A percentile compares a stretch with the other conserved stretches of the same genome.
phyloP scores from a whole-genome alignment of 768 basidiomycete species.

The Austroboletus eburneus region DNA sequence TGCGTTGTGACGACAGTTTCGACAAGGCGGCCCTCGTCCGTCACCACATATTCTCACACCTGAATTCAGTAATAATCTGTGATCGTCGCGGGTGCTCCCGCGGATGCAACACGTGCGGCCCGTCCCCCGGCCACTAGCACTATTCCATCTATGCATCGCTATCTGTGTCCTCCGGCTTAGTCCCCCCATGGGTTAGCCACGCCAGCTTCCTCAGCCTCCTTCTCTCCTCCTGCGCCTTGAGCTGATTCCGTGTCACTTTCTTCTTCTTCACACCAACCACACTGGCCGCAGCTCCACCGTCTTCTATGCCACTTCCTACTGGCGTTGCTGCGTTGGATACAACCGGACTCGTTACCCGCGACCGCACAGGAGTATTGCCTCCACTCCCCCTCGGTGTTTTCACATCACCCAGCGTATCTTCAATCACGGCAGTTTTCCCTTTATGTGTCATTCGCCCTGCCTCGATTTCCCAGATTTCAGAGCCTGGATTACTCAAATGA shows the following conservation, averaged over 20 bases:
- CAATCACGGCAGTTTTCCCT: slow-evolving; percentile 82
- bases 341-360: slow-evolving; percentile 64
- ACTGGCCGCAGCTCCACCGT: slow-evolving; percentile 36
- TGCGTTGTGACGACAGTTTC: slow-evolving; percentile 15
- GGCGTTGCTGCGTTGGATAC: slow-evolving; percentile 73
- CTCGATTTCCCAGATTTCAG: slow-evolving; percentile 95
- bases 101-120: slow-evolving; percentile 11
- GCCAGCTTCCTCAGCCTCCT: slow-evolving; percentile 71
- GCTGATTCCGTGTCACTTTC: slow-evolving; percentile 84
- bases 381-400: slow-evolving; percentile 71
- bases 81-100: slow-evolving; percentile 30
- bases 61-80: slow-evolving; percentile 23
- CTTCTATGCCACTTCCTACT: slow-evolving; percentile 75
- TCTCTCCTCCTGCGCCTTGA: slow-evolving; percentile 87
- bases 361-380: slow-evolving; percentile 65
- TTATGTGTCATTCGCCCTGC: slow-evolving; percentile 79
- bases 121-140: slow-evolving; percentile 21
- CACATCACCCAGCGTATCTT: slow-evolving; percentile 73
- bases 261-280: slow-evolving; percentile 59
- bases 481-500: slow-evolving; percentile 43
- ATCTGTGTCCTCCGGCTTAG: slow-evolving; percentile 80
- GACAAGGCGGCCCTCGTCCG: slow-evolving; percentile 2
- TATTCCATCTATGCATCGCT: slow-evolving; percentile 36
- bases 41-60: neutral
- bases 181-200: slow-evolving; percentile 82